A percentile compares a stretch with the other conserved stretches of the same genome.
Conservation (phyloP, 305 asterid species). For the Fraxinus velutina region DNA sequence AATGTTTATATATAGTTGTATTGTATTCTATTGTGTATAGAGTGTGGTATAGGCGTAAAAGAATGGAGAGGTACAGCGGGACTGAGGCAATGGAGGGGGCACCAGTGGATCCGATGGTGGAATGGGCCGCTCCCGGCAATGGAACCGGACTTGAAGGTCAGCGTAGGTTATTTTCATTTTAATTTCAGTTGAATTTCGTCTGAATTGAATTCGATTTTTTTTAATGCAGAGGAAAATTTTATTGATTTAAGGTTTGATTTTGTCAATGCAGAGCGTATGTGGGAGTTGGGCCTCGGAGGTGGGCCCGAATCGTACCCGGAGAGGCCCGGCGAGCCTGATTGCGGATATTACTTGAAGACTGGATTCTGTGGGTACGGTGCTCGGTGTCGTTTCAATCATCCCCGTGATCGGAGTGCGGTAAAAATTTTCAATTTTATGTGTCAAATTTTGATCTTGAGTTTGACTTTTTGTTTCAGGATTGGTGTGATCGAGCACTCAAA, state of each 20-base stretch:
- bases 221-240: slow-evolving; percentile 30
- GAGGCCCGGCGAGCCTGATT: slow-evolving; percentile 73
- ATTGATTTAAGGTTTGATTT: slow-evolving; percentile 34
- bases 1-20: background rate
- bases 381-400: slow-evolving; percentile 97
- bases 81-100: slow-evolving; percentile 60
- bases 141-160: slow-evolving; percentile 89
- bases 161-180: slow-evolving; percentile 41
- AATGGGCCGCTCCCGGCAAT: slow-evolving; percentile 80
- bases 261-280: slow-evolving; percentile 78
- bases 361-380: slow-evolving; percentile 87
- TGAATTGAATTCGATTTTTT: slow-evolving; percentile 32
- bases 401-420: slow-evolving; percentile 72
- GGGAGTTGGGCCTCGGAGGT: slow-evolving; percentile 65
- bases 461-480: slow-evolving; percentile 20
- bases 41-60: slow-evolving; percentile 26
- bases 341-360: slow-evolving; percentile 82
- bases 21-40: background rate
- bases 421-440: slow-evolving; percentile 4
- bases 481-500: slow-evolving; percentile 32
- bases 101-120: slow-evolving; percentile 80
- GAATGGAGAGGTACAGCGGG: slow-evolving; percentile 69
- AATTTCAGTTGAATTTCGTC: slow-evolving; percentile 50
- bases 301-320: slow-evolving; percentile 78
- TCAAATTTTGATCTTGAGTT: slow-evolving; percentile 7